Conservation (phyloP, 2,329 filamentous ascomycete species). For the Sporothrix brasiliensis region DNA sequence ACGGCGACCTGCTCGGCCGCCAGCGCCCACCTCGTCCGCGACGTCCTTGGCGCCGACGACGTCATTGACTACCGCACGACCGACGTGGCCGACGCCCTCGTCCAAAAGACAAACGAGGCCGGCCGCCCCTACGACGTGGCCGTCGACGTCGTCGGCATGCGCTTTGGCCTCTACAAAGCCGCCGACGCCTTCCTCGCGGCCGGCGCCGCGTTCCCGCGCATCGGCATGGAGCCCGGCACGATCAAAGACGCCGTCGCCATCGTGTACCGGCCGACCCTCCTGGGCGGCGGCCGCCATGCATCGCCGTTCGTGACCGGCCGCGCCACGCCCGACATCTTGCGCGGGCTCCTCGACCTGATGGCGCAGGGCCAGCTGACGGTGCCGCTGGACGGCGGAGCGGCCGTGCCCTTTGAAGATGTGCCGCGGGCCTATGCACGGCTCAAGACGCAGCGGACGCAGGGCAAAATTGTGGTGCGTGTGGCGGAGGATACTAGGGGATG, state of each 20-base stretch:
- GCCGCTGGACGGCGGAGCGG: constrained; percentile 35
- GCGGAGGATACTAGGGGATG: constrained; percentile 11
- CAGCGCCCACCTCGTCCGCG: constrained; percentile 43
- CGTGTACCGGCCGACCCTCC: constrained; percentile 32
- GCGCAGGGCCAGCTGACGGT: constrained; percentile 38
- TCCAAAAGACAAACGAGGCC: background rate
- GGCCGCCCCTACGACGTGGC: constrained; percentile 37
- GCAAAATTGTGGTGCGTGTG: constrained; percentile 40
- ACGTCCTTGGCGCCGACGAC: constrained; percentile 44
- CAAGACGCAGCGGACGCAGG: constrained; percentile 31
- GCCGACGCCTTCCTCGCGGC: constrained; percentile 36
- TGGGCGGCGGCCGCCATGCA: constrained; percentile 34
- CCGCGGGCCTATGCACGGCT: constrained; percentile 38
- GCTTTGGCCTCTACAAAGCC: constrained; percentile 37
- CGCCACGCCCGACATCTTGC: constrained; percentile 25
- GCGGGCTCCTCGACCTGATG: constrained; percentile 38
- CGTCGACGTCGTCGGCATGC: constrained; percentile 40
- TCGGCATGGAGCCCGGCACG: constrained; percentile 30
- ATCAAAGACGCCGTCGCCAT: constrained; percentile 27
- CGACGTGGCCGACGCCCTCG: constrained; percentile 35
- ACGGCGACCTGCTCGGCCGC: constrained; percentile 43
- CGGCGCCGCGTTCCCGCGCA: constrained; percentile 37
- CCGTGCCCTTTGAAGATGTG: constrained; percentile 36
- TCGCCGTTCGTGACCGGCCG: constrained; percentile 32
- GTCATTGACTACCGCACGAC: constrained; percentile 44